phyloP scores from a whole-genome alignment of 169 alveolate genomes.

The Amoebophrya sp. region DNA sequence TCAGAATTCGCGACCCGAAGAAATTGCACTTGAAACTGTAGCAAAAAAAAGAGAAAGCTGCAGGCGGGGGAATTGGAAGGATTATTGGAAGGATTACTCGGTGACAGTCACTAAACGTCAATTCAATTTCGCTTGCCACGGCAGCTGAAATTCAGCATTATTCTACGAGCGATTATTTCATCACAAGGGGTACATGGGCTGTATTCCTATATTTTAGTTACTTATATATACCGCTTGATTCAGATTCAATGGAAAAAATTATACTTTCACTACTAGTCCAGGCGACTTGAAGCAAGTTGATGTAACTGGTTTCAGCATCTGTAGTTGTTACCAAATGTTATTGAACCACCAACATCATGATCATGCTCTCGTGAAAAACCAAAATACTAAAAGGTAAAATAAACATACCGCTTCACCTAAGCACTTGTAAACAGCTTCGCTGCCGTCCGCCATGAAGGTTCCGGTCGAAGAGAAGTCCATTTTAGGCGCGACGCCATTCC shows the following conservation, averaged over 20 bases:
- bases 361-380: no score
- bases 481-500: not conserved
- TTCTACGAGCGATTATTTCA: not conserved
- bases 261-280: not conserved
- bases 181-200: not conserved
- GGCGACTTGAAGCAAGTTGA: not conserved
- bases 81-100: no score
- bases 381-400: no score
- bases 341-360: no score
- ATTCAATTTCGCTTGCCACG: no score
- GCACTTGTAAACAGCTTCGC: not conserved
- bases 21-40: not conserved
- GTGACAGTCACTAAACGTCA: no score
- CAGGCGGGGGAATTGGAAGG: no score
- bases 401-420: no score
- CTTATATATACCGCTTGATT: not conserved
- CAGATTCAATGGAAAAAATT: no score
- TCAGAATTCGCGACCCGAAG: not conserved
- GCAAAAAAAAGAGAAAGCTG: no score
- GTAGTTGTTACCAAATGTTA: no score
- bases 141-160: no score
- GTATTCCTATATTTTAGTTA: not conserved
- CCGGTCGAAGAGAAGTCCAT: not conserved
- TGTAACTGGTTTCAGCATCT: not conserved
- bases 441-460: not conserved